Percentiles rank a stretch among this genome's conserved stretches.
phyloP scores from a whole-genome alignment of 768 basidiomycete species.

The Termitomyces bulborhizus region DNA sequence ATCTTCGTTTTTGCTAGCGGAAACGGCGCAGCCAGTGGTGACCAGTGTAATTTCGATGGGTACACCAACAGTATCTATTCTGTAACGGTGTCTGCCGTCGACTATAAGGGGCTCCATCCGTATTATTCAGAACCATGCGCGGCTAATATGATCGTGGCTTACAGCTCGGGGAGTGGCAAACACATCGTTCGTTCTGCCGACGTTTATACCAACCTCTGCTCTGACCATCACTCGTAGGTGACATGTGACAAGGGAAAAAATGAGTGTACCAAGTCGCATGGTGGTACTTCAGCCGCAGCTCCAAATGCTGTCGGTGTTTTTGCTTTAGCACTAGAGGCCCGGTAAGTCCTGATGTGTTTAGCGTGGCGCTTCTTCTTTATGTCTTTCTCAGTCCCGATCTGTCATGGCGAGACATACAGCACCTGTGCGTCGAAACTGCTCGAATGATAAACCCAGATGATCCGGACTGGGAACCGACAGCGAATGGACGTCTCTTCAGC shows the following conservation, averaged over 20 bases:
- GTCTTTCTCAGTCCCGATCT: slow-evolving; percentile 68
- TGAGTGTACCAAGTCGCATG: slow-evolving; percentile 76
- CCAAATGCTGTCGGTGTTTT: slow-evolving; percentile 95
- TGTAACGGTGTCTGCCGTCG: slow-evolving; percentile 93
- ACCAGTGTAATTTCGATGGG: slow-evolving; percentile 99
- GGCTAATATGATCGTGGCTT: slow-evolving; percentile 94
- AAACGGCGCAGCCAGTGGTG: slow-evolving; percentile 85
- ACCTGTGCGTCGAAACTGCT: slow-evolving; percentile 76
- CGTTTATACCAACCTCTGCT: slow-evolving; percentile 10
- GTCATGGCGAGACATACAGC: slow-evolving; percentile 94
- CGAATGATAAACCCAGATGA: slow-evolving; percentile 80
- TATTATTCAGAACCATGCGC: slow-evolving; percentile 98
- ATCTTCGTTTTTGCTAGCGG: slow-evolving; percentile 97
- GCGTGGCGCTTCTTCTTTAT: background rate
- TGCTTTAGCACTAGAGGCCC: slow-evolving; percentile 80
- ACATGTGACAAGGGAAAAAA: slow-evolving; percentile 92
- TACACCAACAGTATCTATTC: slow-evolving; percentile 98
- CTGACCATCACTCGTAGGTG: slow-evolving; percentile 43
- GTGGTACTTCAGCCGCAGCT: slow-evolving; percentile 96
- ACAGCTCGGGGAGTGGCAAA: slow-evolving; percentile 90
- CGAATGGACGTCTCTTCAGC: slow-evolving; percentile 53
- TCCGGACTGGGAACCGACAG: slow-evolving; percentile 89
- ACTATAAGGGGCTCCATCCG: slow-evolving; percentile 89
- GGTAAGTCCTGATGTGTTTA: slow-evolving; percentile 40
- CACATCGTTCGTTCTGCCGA: slow-evolving; percentile 66